Conservation (phyloP, 176 grass and related monocot genomes). For the Canna indica region DNA sequence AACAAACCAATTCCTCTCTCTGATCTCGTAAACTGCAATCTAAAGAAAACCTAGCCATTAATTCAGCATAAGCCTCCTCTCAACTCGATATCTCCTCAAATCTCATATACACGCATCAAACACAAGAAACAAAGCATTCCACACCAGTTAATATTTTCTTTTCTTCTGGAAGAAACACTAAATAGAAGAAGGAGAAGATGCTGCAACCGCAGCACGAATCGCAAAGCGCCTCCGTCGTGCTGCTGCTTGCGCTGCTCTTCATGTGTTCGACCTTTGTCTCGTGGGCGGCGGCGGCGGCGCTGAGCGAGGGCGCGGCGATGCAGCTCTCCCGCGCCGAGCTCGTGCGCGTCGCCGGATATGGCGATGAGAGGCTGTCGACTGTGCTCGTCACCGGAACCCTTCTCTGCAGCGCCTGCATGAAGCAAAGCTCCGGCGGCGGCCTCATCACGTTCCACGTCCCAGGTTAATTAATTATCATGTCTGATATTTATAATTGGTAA, state of each 20-base stretch:
- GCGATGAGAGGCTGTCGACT: constrained; percentile 17
- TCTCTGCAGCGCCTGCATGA: constrained; percentile 1
- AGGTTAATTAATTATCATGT: background rate
- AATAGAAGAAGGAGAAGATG: background rate
- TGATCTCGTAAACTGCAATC: background rate
- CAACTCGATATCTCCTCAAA: background rate
- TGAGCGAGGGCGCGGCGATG: background rate
- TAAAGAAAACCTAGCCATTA: background rate
- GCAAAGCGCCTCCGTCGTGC: background rate
- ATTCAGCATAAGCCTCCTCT: background rate
- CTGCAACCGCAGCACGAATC: background rate
- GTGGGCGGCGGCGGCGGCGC: background rate
- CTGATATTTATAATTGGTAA: background rate
- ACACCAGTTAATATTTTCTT: no score
- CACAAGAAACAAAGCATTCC: no score
- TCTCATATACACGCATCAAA: no score
- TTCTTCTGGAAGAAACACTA: background rate
- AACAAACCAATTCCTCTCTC: background rate
- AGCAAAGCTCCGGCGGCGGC: background rate
- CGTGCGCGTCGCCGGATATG: constrained; percentile 12
- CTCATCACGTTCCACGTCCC: background rate
- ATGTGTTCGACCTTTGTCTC: background rate
- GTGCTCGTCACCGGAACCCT: constrained; percentile 15
- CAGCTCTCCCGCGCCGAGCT: constrained; percentile 11
- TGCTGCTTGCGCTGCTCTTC: background rate